phyloP scores from a whole-genome alignment of 108 stramenopile genomes.

The Mayamaea pseudoterrestris region DNA sequence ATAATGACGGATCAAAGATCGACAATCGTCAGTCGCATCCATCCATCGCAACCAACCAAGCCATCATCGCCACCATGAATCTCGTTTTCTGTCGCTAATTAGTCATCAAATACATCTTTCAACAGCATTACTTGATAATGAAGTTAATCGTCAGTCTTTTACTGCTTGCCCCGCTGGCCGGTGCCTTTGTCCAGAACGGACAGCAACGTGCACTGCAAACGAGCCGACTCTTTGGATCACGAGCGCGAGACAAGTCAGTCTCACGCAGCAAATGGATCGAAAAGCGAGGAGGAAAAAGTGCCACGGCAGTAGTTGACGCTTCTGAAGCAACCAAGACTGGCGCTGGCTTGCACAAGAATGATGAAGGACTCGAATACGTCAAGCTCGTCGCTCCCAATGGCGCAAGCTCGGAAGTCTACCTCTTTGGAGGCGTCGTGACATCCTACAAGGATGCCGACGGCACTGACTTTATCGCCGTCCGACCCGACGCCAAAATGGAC shows the following conservation, averaged over 20 bases:
- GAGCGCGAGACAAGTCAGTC: constrained; percentile 41
- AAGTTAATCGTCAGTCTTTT: too few relatives aligned
- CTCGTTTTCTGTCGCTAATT: too few relatives aligned
- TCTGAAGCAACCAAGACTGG: constrained; percentile 11
- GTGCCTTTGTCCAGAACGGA: too few relatives aligned
- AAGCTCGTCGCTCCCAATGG: constrained; percentile 46
- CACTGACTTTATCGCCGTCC: constrained; percentile 86
- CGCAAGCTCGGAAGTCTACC: constrained; percentile 58
- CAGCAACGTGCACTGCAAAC: too few relatives aligned
- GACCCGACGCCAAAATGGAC: constrained; percentile 95
- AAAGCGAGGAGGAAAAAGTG: constrained; percentile 31
- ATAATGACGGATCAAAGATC: too few relatives aligned
- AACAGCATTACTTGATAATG: too few relatives aligned
- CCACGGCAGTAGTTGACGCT: constrained; percentile 9
- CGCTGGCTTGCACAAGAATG: constrained; percentile 56
- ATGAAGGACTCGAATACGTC: constrained; percentile 69
- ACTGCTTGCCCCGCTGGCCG: too few relatives aligned
- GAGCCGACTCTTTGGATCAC: constrained; percentile 25
- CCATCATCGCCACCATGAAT: too few relatives aligned
- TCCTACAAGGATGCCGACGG: constrained; percentile 61
- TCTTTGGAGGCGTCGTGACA: constrained; percentile 73
- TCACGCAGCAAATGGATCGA: constrained; percentile 61
- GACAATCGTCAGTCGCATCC: too few relatives aligned
- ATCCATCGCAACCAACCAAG: too few relatives aligned
- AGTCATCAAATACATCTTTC: too few relatives aligned